Conservation (phyloP, 192 early-diverging fungal species). For the Backusella macrospora region DNA sequence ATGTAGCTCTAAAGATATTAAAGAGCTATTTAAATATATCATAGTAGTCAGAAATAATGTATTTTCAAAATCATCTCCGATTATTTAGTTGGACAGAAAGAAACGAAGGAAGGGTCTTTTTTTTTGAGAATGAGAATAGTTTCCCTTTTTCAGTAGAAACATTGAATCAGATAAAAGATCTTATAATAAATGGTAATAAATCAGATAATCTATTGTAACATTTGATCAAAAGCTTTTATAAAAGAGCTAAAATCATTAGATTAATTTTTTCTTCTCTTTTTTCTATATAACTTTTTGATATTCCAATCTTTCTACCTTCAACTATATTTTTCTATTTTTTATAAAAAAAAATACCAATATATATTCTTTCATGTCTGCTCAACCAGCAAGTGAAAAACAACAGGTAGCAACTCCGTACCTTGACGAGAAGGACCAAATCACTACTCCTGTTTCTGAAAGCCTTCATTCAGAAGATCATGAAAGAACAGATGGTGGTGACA, state of each 20-base stretch:
- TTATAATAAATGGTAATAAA: slow-evolving; percentile 1
- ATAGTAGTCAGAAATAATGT: no score
- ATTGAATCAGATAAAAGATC: slow-evolving; percentile 15
- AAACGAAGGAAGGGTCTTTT: neutral
- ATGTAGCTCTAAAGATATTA: no score
- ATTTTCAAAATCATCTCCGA: neutral
- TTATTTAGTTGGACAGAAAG: neutral
- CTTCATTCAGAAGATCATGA: neutral
- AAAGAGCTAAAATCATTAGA: neutral
- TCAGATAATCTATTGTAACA: slow-evolving; percentile 22
- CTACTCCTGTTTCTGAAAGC: neutral
- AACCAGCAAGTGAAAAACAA: slow-evolving; percentile 11
- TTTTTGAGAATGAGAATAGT: slow-evolving; percentile 8
- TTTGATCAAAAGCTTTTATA: neutral
- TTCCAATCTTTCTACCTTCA: neutral
- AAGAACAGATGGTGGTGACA: slow-evolving; percentile 25
- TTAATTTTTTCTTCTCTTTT: neutral
- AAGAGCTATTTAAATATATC: no score
- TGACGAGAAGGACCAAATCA: slow-evolving; percentile 14
- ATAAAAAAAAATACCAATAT: neutral
- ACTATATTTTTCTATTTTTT: neutral
- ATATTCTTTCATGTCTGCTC: neutral
- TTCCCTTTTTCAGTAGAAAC: neutral
- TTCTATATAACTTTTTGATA: neutral
- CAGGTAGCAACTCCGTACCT: neutral